These are phyloP conservation scores for Sugiyamaella americana DNA, from an alignment of 805 yeast species.

Conservation along the genomic window DNA sequence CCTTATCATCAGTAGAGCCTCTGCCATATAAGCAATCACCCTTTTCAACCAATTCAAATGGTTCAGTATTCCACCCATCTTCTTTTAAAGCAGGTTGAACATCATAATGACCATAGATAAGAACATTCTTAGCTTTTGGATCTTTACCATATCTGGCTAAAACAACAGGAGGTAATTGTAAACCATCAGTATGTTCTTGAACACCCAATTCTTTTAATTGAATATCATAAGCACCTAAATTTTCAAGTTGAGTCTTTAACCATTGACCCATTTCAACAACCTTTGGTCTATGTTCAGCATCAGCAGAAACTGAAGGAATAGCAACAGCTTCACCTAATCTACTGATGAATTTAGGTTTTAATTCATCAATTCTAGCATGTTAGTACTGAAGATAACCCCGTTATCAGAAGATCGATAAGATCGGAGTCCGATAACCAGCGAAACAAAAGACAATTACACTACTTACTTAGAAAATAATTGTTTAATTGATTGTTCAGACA, in stretches of 20 bases:
- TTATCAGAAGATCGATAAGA: too few relatives aligned
- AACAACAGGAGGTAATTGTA: constrained; percentile 91
- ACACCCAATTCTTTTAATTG: constrained; percentile 76
- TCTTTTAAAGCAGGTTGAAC: constrained; percentile 92
- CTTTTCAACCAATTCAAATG: constrained; percentile 68
- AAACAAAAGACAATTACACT: neutral
- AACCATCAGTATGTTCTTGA: constrained; percentile 63
- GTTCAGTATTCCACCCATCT: constrained; percentile 96
- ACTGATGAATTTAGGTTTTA: constrained; percentile 58
- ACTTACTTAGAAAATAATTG: constrained; percentile 16
- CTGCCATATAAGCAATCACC: constrained; percentile 76
- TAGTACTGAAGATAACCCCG: neutral
- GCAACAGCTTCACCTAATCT: constrained; percentile 79
- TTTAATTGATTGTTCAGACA: constrained; percentile 16
- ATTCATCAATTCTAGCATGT: constrained; percentile 25
- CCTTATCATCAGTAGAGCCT: constrained; percentile 97
- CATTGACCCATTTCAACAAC: constrained; percentile 88
- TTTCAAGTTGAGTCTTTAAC: constrained; percentile 58
- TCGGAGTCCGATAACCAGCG: neutral
- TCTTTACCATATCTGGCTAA: constrained; percentile 81
- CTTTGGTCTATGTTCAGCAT: constrained; percentile 78
- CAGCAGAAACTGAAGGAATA: constrained; percentile 92
- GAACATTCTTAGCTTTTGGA: constrained; percentile 76
- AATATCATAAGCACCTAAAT: constrained; percentile 76
- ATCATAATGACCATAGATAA: constrained; percentile 95